phyloP scores from a whole-genome alignment of 169 alveolate species.

The Plasmodium malariae region DNA sequence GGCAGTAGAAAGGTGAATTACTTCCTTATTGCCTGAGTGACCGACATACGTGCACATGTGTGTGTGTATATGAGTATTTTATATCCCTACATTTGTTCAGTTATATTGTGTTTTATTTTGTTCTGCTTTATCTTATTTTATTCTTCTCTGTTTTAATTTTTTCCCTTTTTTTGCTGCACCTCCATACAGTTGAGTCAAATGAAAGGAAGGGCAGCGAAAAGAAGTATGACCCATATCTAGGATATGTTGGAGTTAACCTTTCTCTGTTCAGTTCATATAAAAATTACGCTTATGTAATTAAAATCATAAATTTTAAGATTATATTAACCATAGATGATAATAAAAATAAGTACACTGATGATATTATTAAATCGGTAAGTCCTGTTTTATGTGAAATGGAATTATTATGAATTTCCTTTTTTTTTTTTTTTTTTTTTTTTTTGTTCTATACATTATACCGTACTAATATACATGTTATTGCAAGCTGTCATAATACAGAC shows the following conservation, averaged over 20 bases:
- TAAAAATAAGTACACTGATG: conserved; percentile 58
- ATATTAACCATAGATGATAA: conserved; percentile 50
- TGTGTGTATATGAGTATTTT: not conserved
- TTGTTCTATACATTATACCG: not conserved
- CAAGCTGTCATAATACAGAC: too few species aligned
- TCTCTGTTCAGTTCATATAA: conserved; percentile 67
- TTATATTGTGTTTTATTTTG: too few species aligned
- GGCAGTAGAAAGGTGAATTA: not conserved
- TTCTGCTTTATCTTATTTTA: too few species aligned
- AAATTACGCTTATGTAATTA: conserved; percentile 53
- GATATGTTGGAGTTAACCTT: conserved; percentile 62
- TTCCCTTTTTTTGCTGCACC: too few species aligned
- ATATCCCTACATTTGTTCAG: too few species aligned
- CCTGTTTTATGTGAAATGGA: not conserved
- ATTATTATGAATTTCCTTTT: not conserved
- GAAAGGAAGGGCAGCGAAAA: conserved; percentile 44
- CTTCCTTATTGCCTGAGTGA: too few species aligned
- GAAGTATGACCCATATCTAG: conserved; percentile 51
- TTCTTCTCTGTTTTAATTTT: too few species aligned
- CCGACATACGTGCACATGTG: not conserved
- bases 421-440: not conserved
- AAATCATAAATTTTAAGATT: conserved; percentile 36
- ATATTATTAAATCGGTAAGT: conserved; percentile 34
- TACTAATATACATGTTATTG: not conserved
- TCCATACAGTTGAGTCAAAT: conserved; percentile 25